These are phyloP conservation scores for Trametes pubescens DNA, from an alignment of 1,284 basidiomycete genomes.

Conservation along the genomic window DNA sequence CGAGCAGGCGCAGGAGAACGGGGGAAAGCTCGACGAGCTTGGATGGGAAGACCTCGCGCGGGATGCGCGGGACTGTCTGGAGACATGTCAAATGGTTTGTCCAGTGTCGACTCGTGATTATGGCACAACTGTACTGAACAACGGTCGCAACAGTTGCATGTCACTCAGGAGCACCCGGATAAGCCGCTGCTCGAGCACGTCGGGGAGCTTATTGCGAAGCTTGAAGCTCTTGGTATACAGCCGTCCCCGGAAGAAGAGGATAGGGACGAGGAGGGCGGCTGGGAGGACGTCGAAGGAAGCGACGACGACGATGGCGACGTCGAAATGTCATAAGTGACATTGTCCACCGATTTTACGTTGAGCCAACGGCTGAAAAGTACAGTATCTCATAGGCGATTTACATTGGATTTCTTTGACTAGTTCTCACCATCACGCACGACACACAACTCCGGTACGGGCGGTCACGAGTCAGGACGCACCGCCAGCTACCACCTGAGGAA, in stretches of 20 bases:
- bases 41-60: conserved; percentile 83
- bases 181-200: conserved; percentile 82
- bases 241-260: conserved; percentile 66
- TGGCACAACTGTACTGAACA: not conserved
- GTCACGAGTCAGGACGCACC: no score
- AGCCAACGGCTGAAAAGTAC: conserved; percentile 14
- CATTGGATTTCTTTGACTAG: not conserved
- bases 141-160: conserved; percentile 64
- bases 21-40: conserved; percentile 65
- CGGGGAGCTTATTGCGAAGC: conserved; percentile 73
- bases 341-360: not conserved
- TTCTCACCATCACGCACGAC: not conserved
- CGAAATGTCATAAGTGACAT: conserved; percentile 57
- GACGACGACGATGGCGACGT: conserved; percentile 66
- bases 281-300: conserved; percentile 62
- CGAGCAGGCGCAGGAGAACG: conserved; percentile 67
- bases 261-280: conserved; percentile 56
- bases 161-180: conserved; percentile 79
- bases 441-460: no score
- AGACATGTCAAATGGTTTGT: conserved; percentile 82
- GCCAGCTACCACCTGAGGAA: not conserved
- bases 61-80: conserved; percentile 83
- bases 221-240: conserved; percentile 76
- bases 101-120: not conserved
- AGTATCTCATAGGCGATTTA: conserved; percentile 12